Evolutionary conservation across 2,329 filamentous ascomycete genomes (phyloP).

Genomic region (Verticillium nonalfalfae): DNA sequence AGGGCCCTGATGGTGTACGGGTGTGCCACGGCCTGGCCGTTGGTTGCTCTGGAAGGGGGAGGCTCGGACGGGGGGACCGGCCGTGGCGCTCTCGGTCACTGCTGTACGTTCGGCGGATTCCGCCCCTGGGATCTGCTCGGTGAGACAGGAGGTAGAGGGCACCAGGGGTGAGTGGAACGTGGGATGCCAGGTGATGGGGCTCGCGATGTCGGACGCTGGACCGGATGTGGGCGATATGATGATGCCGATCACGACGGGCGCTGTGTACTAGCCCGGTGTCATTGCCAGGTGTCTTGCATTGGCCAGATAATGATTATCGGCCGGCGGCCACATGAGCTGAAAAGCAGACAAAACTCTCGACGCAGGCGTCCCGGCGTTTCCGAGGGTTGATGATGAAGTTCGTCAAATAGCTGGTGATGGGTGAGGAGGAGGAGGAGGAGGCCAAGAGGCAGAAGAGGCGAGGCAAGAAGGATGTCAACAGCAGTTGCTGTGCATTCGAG

Average conservation of each 20-base stretch:
- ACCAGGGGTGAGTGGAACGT: not conserved
- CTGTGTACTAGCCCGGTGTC: not conserved
- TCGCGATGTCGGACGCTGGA: not conserved
- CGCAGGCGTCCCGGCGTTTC: not conserved
- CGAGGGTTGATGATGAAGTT: not conserved
- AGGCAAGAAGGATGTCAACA: not conserved
- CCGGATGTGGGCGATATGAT: not conserved
- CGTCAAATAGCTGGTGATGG: conserved; percentile 10
- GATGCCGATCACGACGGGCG: not conserved
- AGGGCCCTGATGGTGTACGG: not conserved
- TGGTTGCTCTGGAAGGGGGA: no score
- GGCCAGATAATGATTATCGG: not conserved
- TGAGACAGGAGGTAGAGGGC: not conserved
- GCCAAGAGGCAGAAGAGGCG: no score
- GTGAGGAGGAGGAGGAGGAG: not conserved
- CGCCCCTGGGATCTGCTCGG: not conserved
- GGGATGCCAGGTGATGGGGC: not conserved
- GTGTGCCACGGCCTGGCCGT: not conserved
- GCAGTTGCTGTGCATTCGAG: conserved; percentile 1
- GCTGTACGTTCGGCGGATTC: not conserved
- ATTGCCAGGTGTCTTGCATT: not conserved
- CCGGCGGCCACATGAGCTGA: not conserved
- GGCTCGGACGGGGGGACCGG: not conserved
- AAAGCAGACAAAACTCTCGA: not conserved
- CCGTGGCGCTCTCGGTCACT: not conserved